Evolutionary conservation across 805 yeast species (phyloP).

Genomic region (Pichia membranifaciens): DNA sequence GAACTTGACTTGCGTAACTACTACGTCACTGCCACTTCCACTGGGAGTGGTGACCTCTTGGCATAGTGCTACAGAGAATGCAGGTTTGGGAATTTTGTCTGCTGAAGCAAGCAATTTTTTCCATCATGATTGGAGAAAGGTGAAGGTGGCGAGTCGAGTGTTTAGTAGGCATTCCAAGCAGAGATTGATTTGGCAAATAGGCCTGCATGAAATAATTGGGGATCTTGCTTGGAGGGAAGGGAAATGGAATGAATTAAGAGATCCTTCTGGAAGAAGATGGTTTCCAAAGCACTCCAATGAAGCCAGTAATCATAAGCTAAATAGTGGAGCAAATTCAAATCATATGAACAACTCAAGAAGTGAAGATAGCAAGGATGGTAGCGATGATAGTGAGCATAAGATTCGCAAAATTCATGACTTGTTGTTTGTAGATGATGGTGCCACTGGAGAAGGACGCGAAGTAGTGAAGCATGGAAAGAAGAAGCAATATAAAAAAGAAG

Average conservation of each 20-base stretch:
- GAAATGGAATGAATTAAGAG: constrained; percentile 48
- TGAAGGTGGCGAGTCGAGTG: constrained; percentile 62
- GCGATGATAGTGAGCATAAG: background rate
- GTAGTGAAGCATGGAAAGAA: background rate
- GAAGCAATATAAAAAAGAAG: constrained; percentile 7
- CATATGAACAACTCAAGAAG: no score
- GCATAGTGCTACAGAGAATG: background rate
- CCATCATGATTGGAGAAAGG: constrained; percentile 12
- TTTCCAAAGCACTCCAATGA: constrained; percentile 22
- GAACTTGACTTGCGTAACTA: background rate
- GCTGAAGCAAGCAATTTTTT: background rate
- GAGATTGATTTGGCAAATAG: constrained; percentile 59
- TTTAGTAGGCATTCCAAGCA: constrained; percentile 43
- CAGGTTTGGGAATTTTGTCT: background rate
- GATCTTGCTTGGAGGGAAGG: constrained; percentile 54
- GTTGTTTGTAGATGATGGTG: constrained; percentile 8
- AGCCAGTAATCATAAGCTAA: background rate
- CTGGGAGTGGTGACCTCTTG: background rate
- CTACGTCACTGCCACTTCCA: background rate
- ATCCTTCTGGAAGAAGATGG: constrained; percentile 46
- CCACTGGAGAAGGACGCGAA: background rate
- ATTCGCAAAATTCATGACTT: constrained; percentile 6
- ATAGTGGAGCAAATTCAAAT: background rate
- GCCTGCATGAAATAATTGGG: constrained; percentile 48
- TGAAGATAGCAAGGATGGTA: background rate